Conservation (phyloP, 805 yeast species). For the Starmerella roubikii region DNA sequence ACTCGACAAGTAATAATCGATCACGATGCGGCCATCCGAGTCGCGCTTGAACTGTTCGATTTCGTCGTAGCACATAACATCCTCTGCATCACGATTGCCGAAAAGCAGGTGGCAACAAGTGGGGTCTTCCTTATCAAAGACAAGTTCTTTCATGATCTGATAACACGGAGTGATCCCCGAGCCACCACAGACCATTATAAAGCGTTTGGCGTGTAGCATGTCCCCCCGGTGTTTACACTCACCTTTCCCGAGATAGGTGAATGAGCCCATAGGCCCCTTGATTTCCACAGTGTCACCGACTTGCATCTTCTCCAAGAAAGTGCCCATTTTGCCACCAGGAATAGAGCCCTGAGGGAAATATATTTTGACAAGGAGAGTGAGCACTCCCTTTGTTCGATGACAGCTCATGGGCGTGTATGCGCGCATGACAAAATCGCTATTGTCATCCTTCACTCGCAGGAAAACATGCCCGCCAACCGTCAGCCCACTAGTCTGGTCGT, state of each 20-base stretch:
- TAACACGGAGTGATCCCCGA: constrained; percentile 44
- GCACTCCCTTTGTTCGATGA: constrained; percentile 22
- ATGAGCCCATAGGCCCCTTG: constrained; percentile 27
- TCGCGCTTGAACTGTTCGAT: constrained; percentile 33
- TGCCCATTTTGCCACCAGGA: constrained; percentile 28
- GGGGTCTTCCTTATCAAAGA: constrained; percentile 33
- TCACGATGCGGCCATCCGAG: constrained; percentile 25
- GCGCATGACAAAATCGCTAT: constrained; percentile 24
- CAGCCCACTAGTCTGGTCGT: constrained; percentile 26
- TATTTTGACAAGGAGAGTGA: constrained; percentile 26
- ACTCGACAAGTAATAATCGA: constrained; percentile 28
- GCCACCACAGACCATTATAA: constrained; percentile 43
- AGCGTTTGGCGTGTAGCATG: constrained; percentile 21
- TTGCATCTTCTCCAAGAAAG: constrained; percentile 20
- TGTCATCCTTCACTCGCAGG: constrained; percentile 21
- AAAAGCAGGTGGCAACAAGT: constrained; percentile 35
- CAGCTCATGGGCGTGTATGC: constrained; percentile 28
- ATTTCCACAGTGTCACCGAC: constrained; percentile 22
- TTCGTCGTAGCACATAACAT: constrained; percentile 36
- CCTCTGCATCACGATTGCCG: constrained; percentile 33
- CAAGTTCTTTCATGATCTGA: constrained; percentile 37
- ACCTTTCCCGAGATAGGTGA: constrained; percentile 21
- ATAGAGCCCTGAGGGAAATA: constrained; percentile 24
- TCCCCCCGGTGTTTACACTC: constrained; percentile 3
- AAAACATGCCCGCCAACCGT: constrained; percentile 27